Base-by-base conservation (phyloP, 805 yeast species). In the Yarrowia keelungensis region DNA sequence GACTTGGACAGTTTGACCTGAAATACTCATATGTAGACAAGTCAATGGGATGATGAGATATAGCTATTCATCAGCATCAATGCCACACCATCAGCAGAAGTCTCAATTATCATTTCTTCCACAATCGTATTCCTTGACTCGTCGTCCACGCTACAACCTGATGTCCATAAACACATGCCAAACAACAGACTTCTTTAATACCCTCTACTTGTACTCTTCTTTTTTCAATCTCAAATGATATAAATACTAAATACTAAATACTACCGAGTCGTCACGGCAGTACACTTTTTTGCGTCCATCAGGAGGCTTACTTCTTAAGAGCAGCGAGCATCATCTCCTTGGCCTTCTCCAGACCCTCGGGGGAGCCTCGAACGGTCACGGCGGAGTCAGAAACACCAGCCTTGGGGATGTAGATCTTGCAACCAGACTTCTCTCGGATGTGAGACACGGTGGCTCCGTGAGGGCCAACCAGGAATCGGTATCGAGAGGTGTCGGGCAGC, bases 391-490 rank as follows among this genome's bases (percentile, higher is more conserved):
- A 75, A 71, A 82, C 80, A 71, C 77, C 77, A 56, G 80, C 79
- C 77, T 86, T 86, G 72, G 95, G 96, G 68, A 90, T 86, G 62
- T 82, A 81, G 71, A 90, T 84, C 69, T 85, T 82, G 46, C 89
- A 82, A 19, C 85, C 86, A 22, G 89, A 81, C 69, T 82, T 80
- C 36, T 80, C 80, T 80, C 95, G 87, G 70, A 91, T 83, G 71
- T 80, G 79, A 74, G 84, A 86, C 75, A 91, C 81, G 71, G 85
- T 86, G 43, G 87, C 79, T 58, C 97, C 97, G 72, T 86, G 88
- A 15, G 91, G 87, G 9, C 97, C 97, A 71, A 92, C 85, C 67
- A 91, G 81, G 76, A 82, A 85, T 69, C 89, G 84, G 77, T 89
- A 89, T 54, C 76, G 76, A 36, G 78, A 75, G 14, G 86, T 78